phyloP scores from a whole-genome alignment of 192 early-diverging fungal genomes.

The Oehlia diaphana region DNA sequence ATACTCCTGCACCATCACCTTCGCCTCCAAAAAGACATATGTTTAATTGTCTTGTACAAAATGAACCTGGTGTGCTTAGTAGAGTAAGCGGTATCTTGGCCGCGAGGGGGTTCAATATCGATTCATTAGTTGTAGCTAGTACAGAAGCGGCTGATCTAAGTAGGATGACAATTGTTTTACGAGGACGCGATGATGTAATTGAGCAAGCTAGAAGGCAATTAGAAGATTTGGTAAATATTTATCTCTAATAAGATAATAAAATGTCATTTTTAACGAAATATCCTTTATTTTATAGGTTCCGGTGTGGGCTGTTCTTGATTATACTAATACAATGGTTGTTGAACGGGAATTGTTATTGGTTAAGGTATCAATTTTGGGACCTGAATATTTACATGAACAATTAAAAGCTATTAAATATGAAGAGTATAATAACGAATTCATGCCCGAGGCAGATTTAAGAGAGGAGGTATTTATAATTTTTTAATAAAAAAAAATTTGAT shows the following conservation, averaged over 20 bases:
- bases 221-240: conserved; percentile 81
- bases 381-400: conserved; percentile 63
- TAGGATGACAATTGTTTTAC: conserved; percentile 96
- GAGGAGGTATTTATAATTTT: neutral
- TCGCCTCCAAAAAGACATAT: conserved; percentile 76
- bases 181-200: conserved; percentile 77
- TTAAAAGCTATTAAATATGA: conserved; percentile 38
- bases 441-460: conserved; percentile 23
- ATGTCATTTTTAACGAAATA: neutral
- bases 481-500: neutral
- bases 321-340: conserved; percentile 83
- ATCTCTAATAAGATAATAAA: neutral
- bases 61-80: conserved; percentile 85
- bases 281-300: conserved; percentile 55
- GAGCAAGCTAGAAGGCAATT: conserved; percentile 94
- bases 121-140: conserved; percentile 93
- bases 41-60: conserved; percentile 92
- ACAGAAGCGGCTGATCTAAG: conserved; percentile 92
- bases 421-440: conserved; percentile 42
- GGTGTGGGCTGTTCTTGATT: conserved; percentile 97
- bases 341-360: conserved; percentile 92
- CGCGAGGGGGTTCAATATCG: conserved; percentile 95
- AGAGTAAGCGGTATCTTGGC: conserved; percentile 88
- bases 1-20: conserved; percentile 66
- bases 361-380: conserved; percentile 85